These are phyloP conservation scores for Rugosomyces carneus DNA, from an alignment of 1,284 basidiomycete species.

Conservation along the genomic window DNA sequence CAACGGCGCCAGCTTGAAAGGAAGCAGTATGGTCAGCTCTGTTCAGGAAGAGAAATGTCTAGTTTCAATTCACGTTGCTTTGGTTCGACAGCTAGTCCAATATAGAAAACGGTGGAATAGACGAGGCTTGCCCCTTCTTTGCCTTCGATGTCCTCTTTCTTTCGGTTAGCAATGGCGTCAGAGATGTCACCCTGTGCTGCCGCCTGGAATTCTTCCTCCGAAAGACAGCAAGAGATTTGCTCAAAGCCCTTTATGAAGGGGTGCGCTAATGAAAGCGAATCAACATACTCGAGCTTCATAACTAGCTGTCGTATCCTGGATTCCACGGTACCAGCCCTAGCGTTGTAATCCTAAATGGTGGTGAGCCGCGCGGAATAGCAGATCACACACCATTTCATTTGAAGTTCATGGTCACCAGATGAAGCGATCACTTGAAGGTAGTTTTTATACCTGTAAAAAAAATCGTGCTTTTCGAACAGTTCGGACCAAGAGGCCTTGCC, in stretches of 20 bases:
- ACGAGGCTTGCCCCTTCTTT: slow-evolving; percentile 76
- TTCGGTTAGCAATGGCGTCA: slow-evolving; percentile 65
- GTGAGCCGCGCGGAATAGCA: slow-evolving; percentile 8
- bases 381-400: slow-evolving; percentile 85
- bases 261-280: slow-evolving; percentile 87
- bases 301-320: slow-evolving; percentile 93
- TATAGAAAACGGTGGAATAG: slow-evolving; percentile 93
- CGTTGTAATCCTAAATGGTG: neutral
- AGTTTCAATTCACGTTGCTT: slow-evolving; percentile 66
- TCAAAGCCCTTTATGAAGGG: slow-evolving; percentile 95
- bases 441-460: slow-evolving; percentile 96
- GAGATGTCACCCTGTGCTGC: slow-evolving; percentile 88
- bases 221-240: slow-evolving; percentile 77
- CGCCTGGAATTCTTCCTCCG: slow-evolving; percentile 82
- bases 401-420: slow-evolving; percentile 74
- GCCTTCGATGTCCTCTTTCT: slow-evolving; percentile 75
- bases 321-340: slow-evolving; percentile 93
- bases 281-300: slow-evolving; percentile 95
- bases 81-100: slow-evolving; percentile 90
- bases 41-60: slow-evolving; percentile 11
- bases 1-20: slow-evolving; percentile 56
- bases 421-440: slow-evolving; percentile 98
- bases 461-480: slow-evolving; percentile 91
- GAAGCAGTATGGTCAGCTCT: slow-evolving; percentile 12
- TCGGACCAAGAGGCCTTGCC: slow-evolving; percentile 87